These are phyloP conservation scores for Hyphopichia burtonii DNA, from an alignment of 1,139 yeast genomes.

Conservation along the genomic window DNA sequence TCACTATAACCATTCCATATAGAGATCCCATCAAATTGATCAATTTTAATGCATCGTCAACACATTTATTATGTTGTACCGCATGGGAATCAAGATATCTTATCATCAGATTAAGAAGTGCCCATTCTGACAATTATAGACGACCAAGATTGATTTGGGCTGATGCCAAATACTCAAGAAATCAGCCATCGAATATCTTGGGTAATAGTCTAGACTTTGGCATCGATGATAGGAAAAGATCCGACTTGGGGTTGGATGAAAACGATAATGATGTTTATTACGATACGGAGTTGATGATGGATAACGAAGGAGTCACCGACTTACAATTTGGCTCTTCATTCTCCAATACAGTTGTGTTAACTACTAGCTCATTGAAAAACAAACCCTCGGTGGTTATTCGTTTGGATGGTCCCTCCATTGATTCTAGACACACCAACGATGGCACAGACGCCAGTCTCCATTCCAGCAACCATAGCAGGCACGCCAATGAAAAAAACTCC, in stretches of 20 bases:
- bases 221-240: slow-evolving; percentile 4
- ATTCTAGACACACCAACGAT: slow-evolving; percentile 12
- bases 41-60: slow-evolving; percentile 68
- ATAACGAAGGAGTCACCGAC: slow-evolving; percentile 87
- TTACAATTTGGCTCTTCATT: slow-evolving; percentile 52
- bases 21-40: slow-evolving; percentile 78
- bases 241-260: slow-evolving; percentile 9
- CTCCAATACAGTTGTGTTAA: slow-evolving; percentile 35
- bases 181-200: slow-evolving; percentile 4
- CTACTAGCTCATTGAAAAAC: slow-evolving; percentile 37
- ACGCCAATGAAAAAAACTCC: neutral
- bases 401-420: slow-evolving; percentile 37
- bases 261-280: slow-evolving; percentile 16
- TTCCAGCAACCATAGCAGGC: slow-evolving; percentile 1
- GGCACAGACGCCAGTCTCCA: slow-evolving; percentile 9
- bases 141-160: slow-evolving; percentile 65
- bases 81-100: slow-evolving; percentile 78
- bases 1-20: slow-evolving; percentile 80
- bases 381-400: slow-evolving; percentile 38
- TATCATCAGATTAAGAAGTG: slow-evolving; percentile 62
- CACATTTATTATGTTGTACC: slow-evolving; percentile 78
- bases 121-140: slow-evolving; percentile 26
- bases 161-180: slow-evolving; percentile 21
- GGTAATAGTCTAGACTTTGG: neutral
- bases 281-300: slow-evolving; percentile 47